phyloP scores from a whole-genome alignment of 176 grass and related monocot species.

The Bothriochloa decipiens region DNA sequence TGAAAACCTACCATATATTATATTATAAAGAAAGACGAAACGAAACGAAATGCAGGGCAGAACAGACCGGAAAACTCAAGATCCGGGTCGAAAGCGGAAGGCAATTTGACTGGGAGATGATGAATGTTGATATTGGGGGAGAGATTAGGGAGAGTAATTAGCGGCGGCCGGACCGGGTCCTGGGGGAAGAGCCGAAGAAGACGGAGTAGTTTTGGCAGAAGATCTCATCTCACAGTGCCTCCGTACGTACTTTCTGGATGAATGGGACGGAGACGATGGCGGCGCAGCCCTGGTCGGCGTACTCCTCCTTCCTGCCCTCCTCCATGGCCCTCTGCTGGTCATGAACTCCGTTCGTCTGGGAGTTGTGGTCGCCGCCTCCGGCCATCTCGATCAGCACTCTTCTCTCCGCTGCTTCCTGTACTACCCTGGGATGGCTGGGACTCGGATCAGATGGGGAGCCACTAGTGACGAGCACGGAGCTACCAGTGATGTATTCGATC shows the following conservation, averaged over 20 bases:
- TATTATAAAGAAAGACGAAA: too few relatives aligned
- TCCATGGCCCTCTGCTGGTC: constrained; percentile 60
- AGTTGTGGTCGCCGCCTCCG: constrained; percentile 42
- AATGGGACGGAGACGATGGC: constrained; percentile 40
- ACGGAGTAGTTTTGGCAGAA: background rate
- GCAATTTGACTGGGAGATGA: background rate
- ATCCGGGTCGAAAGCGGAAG: background rate
- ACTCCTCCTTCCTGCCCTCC: constrained; percentile 51
- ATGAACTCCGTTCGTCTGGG: constrained; percentile 33
- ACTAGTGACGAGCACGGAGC: background rate
- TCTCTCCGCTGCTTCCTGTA: background rate
- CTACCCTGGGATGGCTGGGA: background rate
- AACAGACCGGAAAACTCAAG: background rate
- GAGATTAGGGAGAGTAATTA: background rate
- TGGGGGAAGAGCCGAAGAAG: background rate
- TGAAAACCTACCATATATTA: background rate
- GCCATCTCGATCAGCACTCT: constrained; percentile 29
- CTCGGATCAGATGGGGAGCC: constrained; percentile 13
- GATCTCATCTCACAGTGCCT: background rate
- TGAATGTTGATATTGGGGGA: background rate
- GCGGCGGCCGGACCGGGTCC: background rate
- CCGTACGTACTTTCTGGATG: constrained; percentile 46
- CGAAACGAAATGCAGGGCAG: background rate
- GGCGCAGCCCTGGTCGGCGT: constrained; percentile 32
- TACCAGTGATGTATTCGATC: too few relatives aligned